Base-by-base conservation (phyloP, 352 stramenopile genomes). In the Phytophthora kernoviae region DNA sequence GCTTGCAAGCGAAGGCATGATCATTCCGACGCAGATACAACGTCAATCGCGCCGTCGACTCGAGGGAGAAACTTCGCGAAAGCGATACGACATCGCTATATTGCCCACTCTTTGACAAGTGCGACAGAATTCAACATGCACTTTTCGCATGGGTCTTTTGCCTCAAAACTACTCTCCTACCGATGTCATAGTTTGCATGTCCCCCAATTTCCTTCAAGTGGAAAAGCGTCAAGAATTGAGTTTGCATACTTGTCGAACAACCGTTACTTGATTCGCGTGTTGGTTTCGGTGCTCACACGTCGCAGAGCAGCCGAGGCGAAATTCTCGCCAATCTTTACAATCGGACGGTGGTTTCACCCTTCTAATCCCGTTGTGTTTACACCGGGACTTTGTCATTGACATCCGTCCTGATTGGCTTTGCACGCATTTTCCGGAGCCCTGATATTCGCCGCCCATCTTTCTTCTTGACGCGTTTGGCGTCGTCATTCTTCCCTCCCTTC, bases 361-460 rank as follows among this genome's bases (percentile, higher is more conserved):
- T 71, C 60, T 39, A 7, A 11, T 2, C 1, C 20, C 9, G 0
- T 21, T 21, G 0, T 18, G 5, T 43, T 20, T 44, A 26, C 12
- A 51, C 9, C 9, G 43, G 11, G 8, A 24, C 11, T 7, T 4
- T 12, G 12, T 18, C 37, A 18, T n/a, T 58, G 62, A 65, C 67
- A 32, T 69, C 68, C 62, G 8, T 70, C 63, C 50, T 54, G 5
- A 14, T 30, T 42, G 58, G 70, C 18, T 45, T 75, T 75, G 62
- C 67, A 41, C 54, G 67, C 62, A 52, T 53, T 20, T 76, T 76
- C 63, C 55, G 11, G 41, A 52, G 60, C 53, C 62, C 62, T 71
- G 55, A 57, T 51, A n/a, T 61, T 58, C 26, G 4, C 33, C 24
- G 12, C 43, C 33, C 33, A 39, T 39, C 18, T 9, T 3, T 26